Conservation (phyloP, 2,329 filamentous ascomycete genomes). For the Paecilomyces formosus region DNA sequence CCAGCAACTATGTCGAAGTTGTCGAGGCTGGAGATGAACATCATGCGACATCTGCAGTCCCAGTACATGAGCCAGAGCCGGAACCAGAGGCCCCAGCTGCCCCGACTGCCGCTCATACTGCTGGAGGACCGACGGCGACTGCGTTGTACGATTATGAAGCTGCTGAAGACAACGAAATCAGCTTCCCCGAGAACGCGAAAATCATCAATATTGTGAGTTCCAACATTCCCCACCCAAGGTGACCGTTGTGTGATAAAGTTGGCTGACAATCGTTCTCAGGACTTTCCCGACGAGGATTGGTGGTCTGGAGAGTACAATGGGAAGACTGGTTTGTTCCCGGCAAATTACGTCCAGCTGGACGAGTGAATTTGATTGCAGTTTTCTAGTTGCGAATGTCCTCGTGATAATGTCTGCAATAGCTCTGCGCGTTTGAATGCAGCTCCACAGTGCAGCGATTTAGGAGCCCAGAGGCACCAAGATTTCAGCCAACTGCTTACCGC, state of each 20-base stretch:
- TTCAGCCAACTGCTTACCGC: neutral
- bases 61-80: constrained; percentile 20
- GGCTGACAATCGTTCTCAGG: constrained; percentile 41
- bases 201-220: constrained; percentile 67
- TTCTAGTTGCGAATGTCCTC: neutral
- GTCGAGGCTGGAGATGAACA: constrained; percentile 51
- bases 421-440: neutral
- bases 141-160: constrained; percentile 96
- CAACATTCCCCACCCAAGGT: neutral
- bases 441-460: neutral
- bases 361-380: constrained; percentile 13
- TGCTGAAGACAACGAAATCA: constrained; percentile 80
- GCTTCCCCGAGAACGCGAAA: constrained; percentile 82
- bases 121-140: constrained; percentile 60
- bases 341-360: constrained; percentile 42
- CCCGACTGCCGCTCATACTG: constrained; percentile 4
- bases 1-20: constrained; percentile 92
- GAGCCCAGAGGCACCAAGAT: neutral
- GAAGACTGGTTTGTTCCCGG: constrained; percentile 69
- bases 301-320: constrained; percentile 87
- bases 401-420: neutral
- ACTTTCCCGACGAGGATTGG: constrained; percentile 98
- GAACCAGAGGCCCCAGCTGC: constrained; percentile 26
- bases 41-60: constrained; percentile 19
- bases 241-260: neutral